Percentiles rank a stretch among this genome's conserved stretches.
phyloP scores from a whole-genome alignment of 306 rosid species.

The Vigna radiata region DNA sequence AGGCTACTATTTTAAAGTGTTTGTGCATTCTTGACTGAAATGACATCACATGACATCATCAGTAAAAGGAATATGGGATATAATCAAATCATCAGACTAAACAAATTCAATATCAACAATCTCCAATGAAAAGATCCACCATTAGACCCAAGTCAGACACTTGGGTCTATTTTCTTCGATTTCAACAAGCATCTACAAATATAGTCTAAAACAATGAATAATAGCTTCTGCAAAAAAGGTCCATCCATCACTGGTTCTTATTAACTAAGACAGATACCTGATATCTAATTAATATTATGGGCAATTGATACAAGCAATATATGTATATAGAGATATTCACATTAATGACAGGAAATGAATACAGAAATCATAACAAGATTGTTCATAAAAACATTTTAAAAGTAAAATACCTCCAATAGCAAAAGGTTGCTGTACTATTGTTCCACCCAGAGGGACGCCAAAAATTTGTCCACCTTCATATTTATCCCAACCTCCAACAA shows the following conservation, averaged over 20 bases:
- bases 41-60: background rate
- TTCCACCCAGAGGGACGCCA: conserved; percentile 95
- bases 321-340: background rate
- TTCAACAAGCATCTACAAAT: background rate
- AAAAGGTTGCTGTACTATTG: conserved; percentile 86
- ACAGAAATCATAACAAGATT: conserved; percentile 4
- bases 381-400: background rate
- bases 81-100: conserved; percentile 14
- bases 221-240: background rate
- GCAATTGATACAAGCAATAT: background rate
- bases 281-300: conserved; percentile 19
- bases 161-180: background rate
- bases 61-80: background rate
- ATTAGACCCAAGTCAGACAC: too few species aligned
- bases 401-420: conserved; percentile 79
- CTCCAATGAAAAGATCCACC: conserved; percentile 5
- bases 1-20: background rate
- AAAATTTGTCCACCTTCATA: conserved; percentile 91
- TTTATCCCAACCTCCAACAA: conserved; percentile 98
- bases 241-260: conserved; percentile 21
- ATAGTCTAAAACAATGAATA: conserved; percentile 14
- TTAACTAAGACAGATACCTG: background rate
- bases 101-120: background rate
- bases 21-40: background rate
- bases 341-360: background rate